Conservation (phyloP, 768 basidiomycete species). For the Auricularia cornea region DNA sequence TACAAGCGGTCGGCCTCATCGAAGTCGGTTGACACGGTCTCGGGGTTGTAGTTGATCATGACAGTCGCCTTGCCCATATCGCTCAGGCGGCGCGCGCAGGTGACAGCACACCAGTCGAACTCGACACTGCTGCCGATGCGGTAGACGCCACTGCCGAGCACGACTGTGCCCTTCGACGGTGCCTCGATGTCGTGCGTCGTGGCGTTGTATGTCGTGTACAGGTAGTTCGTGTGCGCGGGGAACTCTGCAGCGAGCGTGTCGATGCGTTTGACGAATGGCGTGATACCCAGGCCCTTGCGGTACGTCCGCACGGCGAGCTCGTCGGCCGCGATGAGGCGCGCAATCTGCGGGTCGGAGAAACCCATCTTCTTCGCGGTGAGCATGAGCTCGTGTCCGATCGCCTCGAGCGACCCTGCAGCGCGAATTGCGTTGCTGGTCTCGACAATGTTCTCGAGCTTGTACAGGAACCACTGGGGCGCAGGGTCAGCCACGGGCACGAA, state of each 20-base stretch:
- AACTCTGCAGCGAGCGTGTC: constrained; percentile 98
- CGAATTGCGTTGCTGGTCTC: constrained; percentile 73
- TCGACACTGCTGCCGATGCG: constrained; percentile 97
- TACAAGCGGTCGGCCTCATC: constrained; percentile 99
- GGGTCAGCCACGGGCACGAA: background rate
- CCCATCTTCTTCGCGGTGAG: constrained; percentile 86
- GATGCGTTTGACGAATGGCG: constrained; percentile 97
- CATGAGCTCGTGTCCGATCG: constrained; percentile 70
- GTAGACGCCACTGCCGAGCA: constrained; percentile 95
- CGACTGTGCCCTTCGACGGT: constrained; percentile 97
- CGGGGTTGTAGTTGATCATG: constrained; percentile 99
- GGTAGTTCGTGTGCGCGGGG: constrained; percentile 97
- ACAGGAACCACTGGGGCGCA: constrained; percentile 76
- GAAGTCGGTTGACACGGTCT: constrained; percentile 98
- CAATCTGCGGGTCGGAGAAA: constrained; percentile 90
- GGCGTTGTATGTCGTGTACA: constrained; percentile 99
- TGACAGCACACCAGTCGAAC: constrained; percentile 99
- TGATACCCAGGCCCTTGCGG: constrained; percentile 81
- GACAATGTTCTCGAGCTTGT: constrained; percentile 99
- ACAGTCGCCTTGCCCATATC: constrained; percentile 91
- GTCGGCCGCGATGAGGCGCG: constrained; percentile 61
- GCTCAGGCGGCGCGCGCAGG: constrained; percentile 86
- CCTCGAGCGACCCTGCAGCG: constrained; percentile 57
- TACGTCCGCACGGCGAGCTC: constrained; percentile 76
- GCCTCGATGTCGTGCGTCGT: constrained; percentile 93